Conservation (phyloP, 495 filamentous ascomycete species). For the Stereocaulon alpinum region DNA sequence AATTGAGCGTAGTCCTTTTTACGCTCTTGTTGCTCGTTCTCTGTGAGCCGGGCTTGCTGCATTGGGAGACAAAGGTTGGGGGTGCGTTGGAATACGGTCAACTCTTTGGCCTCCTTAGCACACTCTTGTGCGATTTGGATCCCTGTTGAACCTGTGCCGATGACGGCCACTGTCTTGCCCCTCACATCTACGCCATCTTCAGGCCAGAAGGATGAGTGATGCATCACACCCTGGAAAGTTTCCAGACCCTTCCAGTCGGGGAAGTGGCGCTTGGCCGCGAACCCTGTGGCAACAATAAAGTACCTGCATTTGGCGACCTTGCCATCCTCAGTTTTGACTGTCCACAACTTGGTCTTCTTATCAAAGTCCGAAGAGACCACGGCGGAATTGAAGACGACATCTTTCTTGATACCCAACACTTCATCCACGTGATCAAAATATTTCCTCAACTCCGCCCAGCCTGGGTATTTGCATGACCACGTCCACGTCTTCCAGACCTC, state of each 20-base stretch:
- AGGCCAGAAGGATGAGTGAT: conserved; percentile 54
- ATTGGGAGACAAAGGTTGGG: conserved; percentile 47
- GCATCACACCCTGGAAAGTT: conserved; percentile 41
- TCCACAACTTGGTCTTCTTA: conserved; percentile 32
- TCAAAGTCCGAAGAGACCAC: conserved; percentile 41
- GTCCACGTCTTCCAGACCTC: conserved; percentile 45
- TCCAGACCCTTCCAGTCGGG: conserved; percentile 44
- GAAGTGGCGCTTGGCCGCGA: conserved; percentile 27
- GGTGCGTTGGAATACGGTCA: conserved; percentile 45
- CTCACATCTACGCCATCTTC: conserved; percentile 36
- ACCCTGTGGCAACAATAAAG: conserved; percentile 36
- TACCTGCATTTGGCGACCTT: conserved; percentile 34
- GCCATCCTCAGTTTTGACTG: conserved; percentile 38
- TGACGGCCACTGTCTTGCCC: conserved; percentile 41
- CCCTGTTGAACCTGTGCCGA: conserved; percentile 52
- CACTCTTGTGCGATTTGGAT: conserved; percentile 46
- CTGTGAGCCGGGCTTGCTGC: conserved; percentile 33
- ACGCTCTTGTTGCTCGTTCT: conserved; percentile 34
- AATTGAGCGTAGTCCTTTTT: conserved; percentile 37
- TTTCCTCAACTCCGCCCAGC: conserved; percentile 35
- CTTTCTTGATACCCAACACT: conserved; percentile 38
- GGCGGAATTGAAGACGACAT: conserved; percentile 39
- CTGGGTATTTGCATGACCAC: conserved; percentile 44
- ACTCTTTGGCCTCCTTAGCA: conserved; percentile 27
- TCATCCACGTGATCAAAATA: conserved; percentile 50